Percentiles rank a stretch among this genome's conserved stretches.
Evolutionary conservation across 495 filamentous ascomycete genomes (phyloP).

Genomic region (Daldinia vernicosa): DNA sequence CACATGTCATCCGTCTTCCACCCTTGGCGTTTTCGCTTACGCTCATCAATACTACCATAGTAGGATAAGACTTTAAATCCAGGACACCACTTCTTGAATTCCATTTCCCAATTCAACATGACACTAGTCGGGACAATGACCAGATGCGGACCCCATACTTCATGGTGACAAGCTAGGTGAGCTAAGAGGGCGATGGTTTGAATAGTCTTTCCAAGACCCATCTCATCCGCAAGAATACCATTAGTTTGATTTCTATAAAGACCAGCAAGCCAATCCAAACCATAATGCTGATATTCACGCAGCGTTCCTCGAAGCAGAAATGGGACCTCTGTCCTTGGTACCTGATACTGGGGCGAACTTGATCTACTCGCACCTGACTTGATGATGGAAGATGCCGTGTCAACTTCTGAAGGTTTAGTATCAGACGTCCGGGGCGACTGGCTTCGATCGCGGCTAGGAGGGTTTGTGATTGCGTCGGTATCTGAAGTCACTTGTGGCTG

Average conservation of each 20-base stretch:
- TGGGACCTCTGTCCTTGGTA: conserved; percentile 78
- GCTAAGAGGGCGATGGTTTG: conserved; percentile 96
- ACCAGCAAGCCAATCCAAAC: conserved; percentile 93
- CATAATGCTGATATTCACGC: conserved; percentile 96
- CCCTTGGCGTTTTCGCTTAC: conserved; percentile 85
- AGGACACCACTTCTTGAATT: conserved; percentile 99
- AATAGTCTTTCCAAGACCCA: conserved; percentile 99
- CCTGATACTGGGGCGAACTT: conserved; percentile 54
- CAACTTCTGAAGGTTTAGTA: conserved; percentile 73
- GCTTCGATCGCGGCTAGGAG: conserved; percentile 55
- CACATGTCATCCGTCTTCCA: conserved; percentile 91
- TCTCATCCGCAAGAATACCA: conserved; percentile 98
- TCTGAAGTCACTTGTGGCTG: conserved; percentile 45
- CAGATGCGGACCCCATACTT: conserved; percentile 95
- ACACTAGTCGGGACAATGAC: conserved; percentile 98
- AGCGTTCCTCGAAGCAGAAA: conserved; percentile 90
- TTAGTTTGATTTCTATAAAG: conserved; percentile 94
- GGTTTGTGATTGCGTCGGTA: conserved; percentile 50
- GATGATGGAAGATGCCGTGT: conserved; percentile 71
- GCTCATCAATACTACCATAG: conserved; percentile 92
- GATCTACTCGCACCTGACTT: conserved; percentile 53
- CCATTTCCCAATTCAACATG: conserved; percentile 99
- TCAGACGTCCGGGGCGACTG: conserved; percentile 69
- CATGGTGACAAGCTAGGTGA: conserved; percentile 88
- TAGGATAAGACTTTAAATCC: conserved; percentile 99